These are phyloP conservation scores for Erysiphe pulchra DNA, from an alignment of 2,329 filamentous ascomycete species.

Conservation along the genomic window DNA sequence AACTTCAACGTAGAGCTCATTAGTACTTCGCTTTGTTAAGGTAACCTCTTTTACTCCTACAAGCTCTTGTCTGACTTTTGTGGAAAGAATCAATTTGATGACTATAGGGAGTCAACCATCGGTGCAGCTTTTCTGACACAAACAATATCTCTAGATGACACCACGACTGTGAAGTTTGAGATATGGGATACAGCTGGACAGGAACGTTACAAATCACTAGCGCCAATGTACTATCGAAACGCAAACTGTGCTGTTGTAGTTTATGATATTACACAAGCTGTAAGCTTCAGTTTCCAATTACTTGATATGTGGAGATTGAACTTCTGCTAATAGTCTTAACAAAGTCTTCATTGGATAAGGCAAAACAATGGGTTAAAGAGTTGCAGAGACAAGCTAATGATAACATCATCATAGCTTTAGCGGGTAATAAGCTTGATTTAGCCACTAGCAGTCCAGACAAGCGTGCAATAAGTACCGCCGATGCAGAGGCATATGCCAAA, in stretches of 20 bases:
- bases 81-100: constrained; percentile 85
- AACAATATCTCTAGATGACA: constrained; percentile 94
- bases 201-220: constrained; percentile 95
- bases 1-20: constrained; percentile 44
- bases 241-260: constrained; percentile 98
- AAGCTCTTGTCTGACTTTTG: not conserved
- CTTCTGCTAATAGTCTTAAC: constrained; percentile 2
- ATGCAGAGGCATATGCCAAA: constrained; percentile 83
- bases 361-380: constrained; percentile 98
- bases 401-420: constrained; percentile 96
- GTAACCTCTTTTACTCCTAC: constrained; percentile 21
- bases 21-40: constrained; percentile 96
- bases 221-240: constrained; percentile 98
- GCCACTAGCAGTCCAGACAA: constrained; percentile 89
- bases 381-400: constrained; percentile 97
- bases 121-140: constrained; percentile 93
- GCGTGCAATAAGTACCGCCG: constrained; percentile 66
- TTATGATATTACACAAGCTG: constrained; percentile 97
- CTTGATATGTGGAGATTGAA: not conserved
- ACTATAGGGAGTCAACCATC: constrained; percentile 18
- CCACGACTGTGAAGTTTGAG: constrained; percentile 97
- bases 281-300: constrained; percentile 22
- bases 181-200: constrained; percentile 99
- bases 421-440: constrained; percentile 92
- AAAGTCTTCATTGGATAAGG: constrained; percentile 90